Percentiles rank a stretch among this genome's conserved stretches.
phyloP scores from a whole-genome alignment of 164 flowering plant species.

The grape (Vitis vinifera) region DNA sequence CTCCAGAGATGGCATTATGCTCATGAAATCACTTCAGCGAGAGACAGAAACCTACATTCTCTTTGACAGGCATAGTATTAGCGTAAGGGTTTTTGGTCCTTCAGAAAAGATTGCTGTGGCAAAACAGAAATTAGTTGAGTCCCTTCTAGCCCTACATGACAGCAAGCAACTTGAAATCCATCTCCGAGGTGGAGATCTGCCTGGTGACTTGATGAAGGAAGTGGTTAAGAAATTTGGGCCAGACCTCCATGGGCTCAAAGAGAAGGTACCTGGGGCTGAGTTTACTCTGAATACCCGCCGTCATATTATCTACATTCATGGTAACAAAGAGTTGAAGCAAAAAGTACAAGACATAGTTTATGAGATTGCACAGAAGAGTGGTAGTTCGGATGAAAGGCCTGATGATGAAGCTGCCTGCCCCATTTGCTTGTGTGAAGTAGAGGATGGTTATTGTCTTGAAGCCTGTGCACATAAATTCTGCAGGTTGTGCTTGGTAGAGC shows the following conservation, averaged over 20 bases:
- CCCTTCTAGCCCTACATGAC: constrained; percentile 58
- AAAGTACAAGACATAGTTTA: constrained; percentile 55
- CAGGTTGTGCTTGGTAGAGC: constrained; percentile 72
- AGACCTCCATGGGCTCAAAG: constrained; percentile 73
- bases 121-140: constrained; percentile 47
- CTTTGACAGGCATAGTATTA: constrained; percentile 53
- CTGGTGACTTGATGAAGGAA: constrained; percentile 71
- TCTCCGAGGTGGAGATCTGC: constrained; percentile 62
- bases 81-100: constrained; percentile 68
- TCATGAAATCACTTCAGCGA: constrained; percentile 53
- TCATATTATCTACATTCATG: constrained; percentile 59
- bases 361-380: constrained; percentile 39
- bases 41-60: constrained; percentile 70
- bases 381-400: constrained; percentile 6
- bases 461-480: constrained; percentile 74
- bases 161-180: constrained; percentile 63
- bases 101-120: constrained; percentile 40
- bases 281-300: constrained; percentile 57
- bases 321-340: constrained; percentile 60
- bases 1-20: constrained; percentile 57
- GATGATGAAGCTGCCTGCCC: constrained; percentile 53
- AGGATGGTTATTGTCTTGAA: constrained; percentile 69
- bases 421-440: constrained; percentile 86
- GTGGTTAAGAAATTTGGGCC: constrained; percentile 80
- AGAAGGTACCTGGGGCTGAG: constrained; percentile 61